Percentiles rank a stretch among this genome's conserved stretches.
Evolutionary conservation across 805 yeast species (phyloP).

Genomic region (Ogataea methanolica): DNA sequence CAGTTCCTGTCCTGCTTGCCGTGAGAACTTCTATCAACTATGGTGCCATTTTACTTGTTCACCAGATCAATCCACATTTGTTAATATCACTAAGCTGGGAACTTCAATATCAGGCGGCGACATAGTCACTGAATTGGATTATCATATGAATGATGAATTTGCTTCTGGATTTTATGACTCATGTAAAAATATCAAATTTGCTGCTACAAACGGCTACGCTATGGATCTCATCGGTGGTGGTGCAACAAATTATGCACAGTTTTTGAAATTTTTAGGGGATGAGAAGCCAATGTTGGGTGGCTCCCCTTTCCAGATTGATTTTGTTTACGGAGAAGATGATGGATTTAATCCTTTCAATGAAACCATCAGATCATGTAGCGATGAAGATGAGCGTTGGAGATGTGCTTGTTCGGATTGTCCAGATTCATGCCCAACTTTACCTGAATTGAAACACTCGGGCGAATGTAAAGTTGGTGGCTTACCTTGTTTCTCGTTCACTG

Average conservation of each 20-base stretch:
- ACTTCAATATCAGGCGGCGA: conserved; percentile 44
- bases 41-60: conserved; percentile 91
- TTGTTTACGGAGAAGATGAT: conserved; percentile 36
- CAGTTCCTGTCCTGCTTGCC: conserved; percentile 92
- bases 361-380: conserved; percentile 48
- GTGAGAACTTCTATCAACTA: conserved; percentile 74
- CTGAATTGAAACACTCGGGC: conserved; percentile 35
- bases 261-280: conserved; percentile 87
- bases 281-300: conserved; percentile 94
- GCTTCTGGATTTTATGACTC: conserved; percentile 72
- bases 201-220: conserved; percentile 93
- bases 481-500: conserved; percentile 69
- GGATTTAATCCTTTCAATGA: conserved; percentile 28
- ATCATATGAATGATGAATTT: conserved; percentile 51
- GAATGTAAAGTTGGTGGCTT: conserved; percentile 57
- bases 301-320: conserved; percentile 91
- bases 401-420: conserved; percentile 94
- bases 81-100: conserved; percentile 56
- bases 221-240: conserved; percentile 99
- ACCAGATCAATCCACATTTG: conserved; percentile 70
- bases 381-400: conserved; percentile 46
- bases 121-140: conserved; percentile 68
- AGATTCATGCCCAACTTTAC: conserved; percentile 67
- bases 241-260: conserved; percentile 65
- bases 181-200: conserved; percentile 84